Percentiles rank a stretch among this genome's conserved stretches.
Evolutionary conservation across 1,139 yeast genomes (phyloP).

Genomic region (Pichia sp.): DNA sequence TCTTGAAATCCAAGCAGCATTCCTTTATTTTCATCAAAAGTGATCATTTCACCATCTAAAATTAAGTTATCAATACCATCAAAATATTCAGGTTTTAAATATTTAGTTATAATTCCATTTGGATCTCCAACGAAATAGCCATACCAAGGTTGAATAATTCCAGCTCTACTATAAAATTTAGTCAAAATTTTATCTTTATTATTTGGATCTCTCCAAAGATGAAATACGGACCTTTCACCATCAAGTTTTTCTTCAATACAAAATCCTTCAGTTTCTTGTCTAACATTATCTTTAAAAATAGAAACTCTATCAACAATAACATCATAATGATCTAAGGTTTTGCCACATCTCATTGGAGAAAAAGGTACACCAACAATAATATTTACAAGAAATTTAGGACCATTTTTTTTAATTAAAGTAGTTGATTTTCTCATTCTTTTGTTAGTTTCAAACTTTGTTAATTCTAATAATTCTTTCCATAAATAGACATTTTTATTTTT

Average conservation of each 20-base stretch:
- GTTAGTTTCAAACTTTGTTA: slow-evolving; percentile 57
- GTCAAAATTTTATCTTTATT: slow-evolving; percentile 35
- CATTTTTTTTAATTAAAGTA: slow-evolving; percentile 18
- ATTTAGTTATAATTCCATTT: slow-evolving; percentile 40
- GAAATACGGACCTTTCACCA: slow-evolving; percentile 84
- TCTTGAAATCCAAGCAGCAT: slow-evolving; percentile 27
- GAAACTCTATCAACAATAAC: slow-evolving; percentile 33
- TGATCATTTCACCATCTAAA: slow-evolving; percentile 92
- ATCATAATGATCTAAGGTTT: slow-evolving; percentile 43
- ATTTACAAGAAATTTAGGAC: slow-evolving; percentile 11
- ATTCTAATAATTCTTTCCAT: slow-evolving; percentile 59
- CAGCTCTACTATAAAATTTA: slow-evolving; percentile 61
- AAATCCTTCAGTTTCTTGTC: slow-evolving; percentile 49
- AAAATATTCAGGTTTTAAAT: slow-evolving; percentile 28
- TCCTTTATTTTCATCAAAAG: slow-evolving; percentile 50
- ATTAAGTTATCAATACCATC: slow-evolving; percentile 33
- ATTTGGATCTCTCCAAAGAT: slow-evolving; percentile 37
- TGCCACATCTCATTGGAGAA: slow-evolving; percentile 65
- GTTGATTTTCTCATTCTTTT: slow-evolving; percentile 31
- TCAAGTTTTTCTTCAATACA: slow-evolving; percentile 88
- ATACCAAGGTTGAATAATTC: slow-evolving; percentile 70
- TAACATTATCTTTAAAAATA: neutral
- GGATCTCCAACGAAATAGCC: slow-evolving; percentile 53
- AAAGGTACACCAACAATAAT: slow-evolving; percentile 37
- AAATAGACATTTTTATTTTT: slow-evolving; percentile 40